These are phyloP conservation scores for Fusarium xyrophilum DNA, from an alignment of 2,329 filamentous ascomycete genomes.

Conservation along the genomic window DNA sequence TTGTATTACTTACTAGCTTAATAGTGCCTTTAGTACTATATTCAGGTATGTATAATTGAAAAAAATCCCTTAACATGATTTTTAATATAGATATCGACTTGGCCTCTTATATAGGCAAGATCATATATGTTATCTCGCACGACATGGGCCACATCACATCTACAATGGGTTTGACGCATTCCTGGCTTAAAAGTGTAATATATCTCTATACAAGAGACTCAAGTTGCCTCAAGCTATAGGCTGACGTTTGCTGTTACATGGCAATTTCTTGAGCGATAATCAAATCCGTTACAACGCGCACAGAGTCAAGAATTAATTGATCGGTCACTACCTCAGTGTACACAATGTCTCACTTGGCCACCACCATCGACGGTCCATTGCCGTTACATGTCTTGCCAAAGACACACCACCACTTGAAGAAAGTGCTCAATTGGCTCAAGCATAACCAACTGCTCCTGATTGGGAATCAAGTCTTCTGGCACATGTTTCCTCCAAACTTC, in stretches of 20 bases:
- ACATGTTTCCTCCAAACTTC: conserved; percentile 8
- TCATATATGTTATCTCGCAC: background rate
- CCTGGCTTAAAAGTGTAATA: background rate
- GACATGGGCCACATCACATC: background rate
- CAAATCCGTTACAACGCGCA: background rate
- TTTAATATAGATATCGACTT: too few species aligned
- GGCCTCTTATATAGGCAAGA: too few species aligned
- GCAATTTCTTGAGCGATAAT: background rate
- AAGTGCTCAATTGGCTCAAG: conserved; percentile 6
- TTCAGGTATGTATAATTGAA: too few species aligned
- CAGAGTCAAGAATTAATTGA: background rate
- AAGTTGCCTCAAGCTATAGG: background rate
- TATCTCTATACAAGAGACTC: background rate
- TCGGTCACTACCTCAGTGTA: background rate
- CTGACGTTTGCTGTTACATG: background rate
- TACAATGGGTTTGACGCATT: background rate
- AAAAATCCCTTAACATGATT: too few species aligned
- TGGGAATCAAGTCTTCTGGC: conserved; percentile 35
- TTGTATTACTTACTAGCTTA: too few species aligned
- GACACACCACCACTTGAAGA: conserved; percentile 19
- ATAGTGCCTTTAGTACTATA: too few species aligned
- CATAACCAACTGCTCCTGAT: conserved; percentile 21
- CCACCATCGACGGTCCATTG: conserved; percentile 24
- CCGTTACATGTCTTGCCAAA: conserved; percentile 34
- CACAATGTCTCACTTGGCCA: conserved; percentile 17